A percentile compares a stretch with the other conserved stretches of the same genome.
Evolutionary conservation across 208 protist species (phyloP).

Genomic region (Angomonas deanei): DNA sequence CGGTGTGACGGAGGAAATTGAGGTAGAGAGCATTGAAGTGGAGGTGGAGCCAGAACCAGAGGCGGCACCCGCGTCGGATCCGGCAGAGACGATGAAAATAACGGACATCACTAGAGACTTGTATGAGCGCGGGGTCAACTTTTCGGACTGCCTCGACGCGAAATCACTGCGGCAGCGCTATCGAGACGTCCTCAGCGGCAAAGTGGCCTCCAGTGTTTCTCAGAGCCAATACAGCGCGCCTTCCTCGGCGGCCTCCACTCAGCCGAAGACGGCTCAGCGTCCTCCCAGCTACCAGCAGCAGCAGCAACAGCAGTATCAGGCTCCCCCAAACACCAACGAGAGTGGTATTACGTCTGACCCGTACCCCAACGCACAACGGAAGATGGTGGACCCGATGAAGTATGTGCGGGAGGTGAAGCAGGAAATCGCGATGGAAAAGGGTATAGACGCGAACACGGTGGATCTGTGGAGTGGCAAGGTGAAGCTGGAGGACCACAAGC

Average conservation of each 20-base stretch:
- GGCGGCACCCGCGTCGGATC: conserved; percentile 15
- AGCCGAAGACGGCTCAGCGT: conserved; percentile 35
- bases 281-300: conserved; percentile 10
- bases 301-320: conserved; percentile 36
- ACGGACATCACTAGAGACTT: conserved; percentile 88
- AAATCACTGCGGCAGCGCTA: conserved; percentile 79
- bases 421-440: conserved; percentile 77
- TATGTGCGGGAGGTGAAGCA: conserved; percentile 84
- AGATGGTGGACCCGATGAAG: conserved; percentile 91
- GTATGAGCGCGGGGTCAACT: conserved; percentile 83
- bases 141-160: conserved; percentile 86
- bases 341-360: conserved; percentile 72
- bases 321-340: conserved; percentile 39
- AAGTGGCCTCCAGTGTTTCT: conserved; percentile 19
- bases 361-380: conserved; percentile 84
- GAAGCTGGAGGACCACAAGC: conserved; percentile 82
- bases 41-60: conserved; percentile 51
- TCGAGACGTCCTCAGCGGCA: conserved; percentile 66
- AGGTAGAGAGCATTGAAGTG: conserved; percentile 80
- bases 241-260: not conserved
- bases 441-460: conserved; percentile 66
- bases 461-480: conserved; percentile 87
- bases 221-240: not conserved
- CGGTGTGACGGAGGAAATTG: conserved; percentile 46
- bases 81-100: conserved; percentile 73